Conservation (phyloP, 2,329 filamentous ascomycete species). For the Ophioceras dolichostomum region DNA sequence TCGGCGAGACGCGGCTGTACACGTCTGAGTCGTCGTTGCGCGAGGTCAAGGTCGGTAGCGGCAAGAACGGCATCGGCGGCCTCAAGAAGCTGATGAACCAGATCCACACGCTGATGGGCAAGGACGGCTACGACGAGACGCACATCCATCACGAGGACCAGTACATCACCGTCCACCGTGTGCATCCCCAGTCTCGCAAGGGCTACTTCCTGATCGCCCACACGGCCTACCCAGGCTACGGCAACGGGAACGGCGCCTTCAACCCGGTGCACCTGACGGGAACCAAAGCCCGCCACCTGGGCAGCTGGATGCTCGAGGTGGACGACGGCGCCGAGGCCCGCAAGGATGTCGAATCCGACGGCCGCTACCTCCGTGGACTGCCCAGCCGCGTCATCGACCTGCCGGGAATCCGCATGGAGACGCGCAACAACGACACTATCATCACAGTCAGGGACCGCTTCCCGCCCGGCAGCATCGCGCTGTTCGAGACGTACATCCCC, state of each 20-base stretch:
- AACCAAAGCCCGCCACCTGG: conserved; percentile 74
- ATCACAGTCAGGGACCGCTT: conserved; percentile 76
- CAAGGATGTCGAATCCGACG: conserved; percentile 52
- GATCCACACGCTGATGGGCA: conserved; percentile 91
- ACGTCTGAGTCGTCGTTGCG: conserved; percentile 58
- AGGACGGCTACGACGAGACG: conserved; percentile 87
- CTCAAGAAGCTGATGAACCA: conserved; percentile 90
- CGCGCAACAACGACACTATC: conserved; percentile 59
- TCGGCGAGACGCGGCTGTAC: conserved; percentile 78
- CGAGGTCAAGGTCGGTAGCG: conserved; percentile 51
- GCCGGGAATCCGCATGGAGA: conserved; percentile 60
- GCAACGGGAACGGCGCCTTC: conserved; percentile 71
- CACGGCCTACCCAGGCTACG: conserved; percentile 86
- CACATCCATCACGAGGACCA: conserved; percentile 95
- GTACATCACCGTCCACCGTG: conserved; percentile 90
- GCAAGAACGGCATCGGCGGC: conserved; percentile 75
- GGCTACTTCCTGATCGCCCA: conserved; percentile 94
- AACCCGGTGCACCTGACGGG: conserved; percentile 69
- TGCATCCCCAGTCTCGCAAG: conserved; percentile 83
- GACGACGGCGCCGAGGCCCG: conserved; percentile 63
- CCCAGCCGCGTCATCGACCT: conserved; percentile 70
- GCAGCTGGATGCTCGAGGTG: conserved; percentile 86
- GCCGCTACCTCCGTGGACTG: conserved; percentile 64
- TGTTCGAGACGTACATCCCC: conserved; percentile 95
- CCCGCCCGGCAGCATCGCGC: conserved; percentile 83